Base-by-base conservation (phyloP, 2,329 filamentous ascomycete genomes). In the Sporothrix sp. region DNA sequence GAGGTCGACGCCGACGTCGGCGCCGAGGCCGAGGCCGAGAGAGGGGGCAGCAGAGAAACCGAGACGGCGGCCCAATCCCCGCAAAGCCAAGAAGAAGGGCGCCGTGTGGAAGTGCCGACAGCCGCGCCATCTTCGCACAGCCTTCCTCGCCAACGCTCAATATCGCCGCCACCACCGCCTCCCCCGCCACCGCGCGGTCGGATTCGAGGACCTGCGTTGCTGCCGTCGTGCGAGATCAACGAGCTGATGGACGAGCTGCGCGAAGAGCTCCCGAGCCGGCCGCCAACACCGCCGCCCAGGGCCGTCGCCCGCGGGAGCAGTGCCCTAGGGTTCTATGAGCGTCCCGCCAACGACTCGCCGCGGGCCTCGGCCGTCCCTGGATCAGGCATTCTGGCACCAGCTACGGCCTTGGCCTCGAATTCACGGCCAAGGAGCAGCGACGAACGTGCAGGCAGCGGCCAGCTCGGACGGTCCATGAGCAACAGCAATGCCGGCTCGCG, bases 141-240 rank as follows among this genome's bases (percentile, higher is more conserved):
- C 32, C 33, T 30, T 1, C n/a, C 33, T 10, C 38, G 28, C 4
- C 25, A 23, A 4, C 9, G 13, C 1, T 16, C 38, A 4, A 20
- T 39, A 2, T 20, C 32, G 4, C 37, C 21, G 2, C 54, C 10
- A 54, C 58, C 45, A 40, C 55, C 23, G 47, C 50, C n/a, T 36
- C 57, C 16, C 58, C 32, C 37, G 14, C 40, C 42, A n/a, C 37
- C 48, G 11, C 18, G 25, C 42, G 20, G 28, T 45, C 28, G 42
- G 21, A 10, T 16, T 28, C 53, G 43, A 37, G 52, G 39, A 25
- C 9, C 20, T 7, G 33, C 33, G 8, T 9, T 47, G 23, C 33
- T 61, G 18, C 59, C 60, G n/a, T 61, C 64, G 10, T 60, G 62
- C 50, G 63, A 62, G 25, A 55, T 61, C 18, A 58, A 64, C 43